These are phyloP conservation scores for Hymenoscyphus infarciens DNA, from an alignment of 2,329 filamentous ascomycete species.

Conservation along the genomic window DNA sequence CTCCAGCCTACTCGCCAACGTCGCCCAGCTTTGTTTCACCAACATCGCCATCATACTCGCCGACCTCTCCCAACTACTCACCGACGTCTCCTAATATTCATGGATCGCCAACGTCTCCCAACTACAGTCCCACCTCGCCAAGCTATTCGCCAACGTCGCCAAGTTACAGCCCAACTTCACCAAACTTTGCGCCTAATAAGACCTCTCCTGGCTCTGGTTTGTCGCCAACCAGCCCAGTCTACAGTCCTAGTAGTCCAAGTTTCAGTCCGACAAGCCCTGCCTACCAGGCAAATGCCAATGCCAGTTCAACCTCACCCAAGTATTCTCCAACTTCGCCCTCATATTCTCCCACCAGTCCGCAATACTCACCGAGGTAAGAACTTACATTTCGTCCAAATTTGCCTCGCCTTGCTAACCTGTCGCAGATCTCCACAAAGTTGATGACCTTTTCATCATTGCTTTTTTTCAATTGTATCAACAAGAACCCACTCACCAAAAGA, in stretches of 20 bases:
- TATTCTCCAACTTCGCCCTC: constrained; percentile 30
- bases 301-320: constrained; percentile 39
- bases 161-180: constrained; percentile 32
- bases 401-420: constrained; percentile 11
- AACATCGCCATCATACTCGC: constrained; percentile 78
- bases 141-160: constrained; percentile 32
- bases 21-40: constrained; percentile 39
- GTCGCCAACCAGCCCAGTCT: constrained; percentile 34
- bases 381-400: not conserved
- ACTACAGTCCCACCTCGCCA: constrained; percentile 47
- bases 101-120: constrained; percentile 30
- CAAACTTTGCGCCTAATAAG: constrained; percentile 29
- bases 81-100: constrained; percentile 68
- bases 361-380: constrained; percentile 32
- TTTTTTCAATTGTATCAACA: constrained; percentile 31
- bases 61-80: constrained; percentile 70
- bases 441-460: constrained; percentile 14
- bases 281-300: constrained; percentile 24
- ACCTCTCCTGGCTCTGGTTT: constrained; percentile 30
- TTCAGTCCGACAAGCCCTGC: constrained; percentile 34
- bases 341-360: constrained; percentile 31
- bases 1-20: constrained; percentile 36
- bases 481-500: constrained; percentile 22
- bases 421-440: constrained; percentile 27
- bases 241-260: constrained; percentile 33